These are phyloP conservation scores for Podaxis mareebaensis DNA, from an alignment of 768 basidiomycete genomes.

Conservation along the genomic window DNA sequence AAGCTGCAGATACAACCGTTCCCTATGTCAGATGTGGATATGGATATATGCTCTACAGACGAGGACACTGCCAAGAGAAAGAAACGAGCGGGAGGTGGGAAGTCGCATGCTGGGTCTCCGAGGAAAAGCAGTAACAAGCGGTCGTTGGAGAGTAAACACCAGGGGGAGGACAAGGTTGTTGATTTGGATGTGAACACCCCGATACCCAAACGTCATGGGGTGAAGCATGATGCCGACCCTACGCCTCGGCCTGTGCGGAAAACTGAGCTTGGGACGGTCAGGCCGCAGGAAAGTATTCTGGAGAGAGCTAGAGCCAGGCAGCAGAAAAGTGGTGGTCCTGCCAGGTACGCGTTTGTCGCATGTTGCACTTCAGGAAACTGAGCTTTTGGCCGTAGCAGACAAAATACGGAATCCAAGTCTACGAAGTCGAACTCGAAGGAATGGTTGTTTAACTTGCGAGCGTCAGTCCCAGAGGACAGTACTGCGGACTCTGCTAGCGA, in stretches of 20 bases:
- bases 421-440: background rate
- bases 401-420: background rate
- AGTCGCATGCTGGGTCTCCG: background rate
- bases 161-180: background rate
- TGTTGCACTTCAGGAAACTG: background rate
- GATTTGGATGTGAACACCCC: constrained; percentile 6
- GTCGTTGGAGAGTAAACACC: background rate
- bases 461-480: background rate
- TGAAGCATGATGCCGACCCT: background rate
- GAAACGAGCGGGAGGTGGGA: background rate
- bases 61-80: background rate
- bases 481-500: background rate
- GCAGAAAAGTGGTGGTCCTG: background rate
- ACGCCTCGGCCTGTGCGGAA: constrained; percentile 7
- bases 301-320: background rate
- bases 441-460: background rate
- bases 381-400: background rate
- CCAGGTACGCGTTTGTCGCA: background rate
- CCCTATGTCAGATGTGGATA: background rate
- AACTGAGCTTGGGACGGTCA: background rate
- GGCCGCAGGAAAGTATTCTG: constrained; percentile 3
- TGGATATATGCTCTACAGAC: constrained; percentile 2
- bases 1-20: background rate
- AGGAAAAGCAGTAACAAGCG: background rate
- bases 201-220: constrained; percentile 1